Evolutionary conservation across 2,329 filamentous ascomycete species (phyloP).

Genomic region (Exophiala xenobiotica): DNA sequence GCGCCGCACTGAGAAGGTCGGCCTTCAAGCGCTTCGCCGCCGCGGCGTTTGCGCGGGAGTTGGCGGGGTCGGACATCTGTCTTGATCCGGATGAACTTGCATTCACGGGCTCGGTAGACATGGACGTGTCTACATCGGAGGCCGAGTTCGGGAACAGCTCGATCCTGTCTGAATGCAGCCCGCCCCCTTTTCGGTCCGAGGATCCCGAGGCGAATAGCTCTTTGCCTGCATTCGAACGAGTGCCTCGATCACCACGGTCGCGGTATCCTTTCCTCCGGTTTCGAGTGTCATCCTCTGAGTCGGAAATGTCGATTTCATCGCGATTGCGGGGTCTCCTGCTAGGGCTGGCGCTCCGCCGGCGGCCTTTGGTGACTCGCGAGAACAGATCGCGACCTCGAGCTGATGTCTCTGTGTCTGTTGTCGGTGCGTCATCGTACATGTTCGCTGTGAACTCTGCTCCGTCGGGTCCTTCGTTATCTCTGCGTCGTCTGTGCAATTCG

Average conservation of each 20-base stretch:
- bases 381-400: conserved; percentile 40
- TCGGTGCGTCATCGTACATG: conserved; percentile 74
- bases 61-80: conserved; percentile 30
- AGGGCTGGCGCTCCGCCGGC: conserved; percentile 62
- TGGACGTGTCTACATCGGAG: conserved; percentile 16
- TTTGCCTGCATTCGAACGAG: conserved; percentile 38
- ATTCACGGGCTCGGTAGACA: conserved; percentile 40
- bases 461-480: conserved; percentile 47
- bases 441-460: conserved; percentile 63
- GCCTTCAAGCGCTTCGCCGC: conserved; percentile 46
- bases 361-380: conserved; percentile 37
- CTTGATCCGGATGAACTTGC: conserved; percentile 34
- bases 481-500: conserved; percentile 45
- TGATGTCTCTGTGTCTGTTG: conserved; percentile 32
- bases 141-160: conserved; percentile 49
- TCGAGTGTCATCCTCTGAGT: conserved; percentile 34
- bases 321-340: conserved; percentile 46
- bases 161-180: conserved; percentile 28
- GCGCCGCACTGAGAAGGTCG: conserved; percentile 57
- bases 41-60: conserved; percentile 28
- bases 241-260: conserved; percentile 43
- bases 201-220: conserved; percentile 64
- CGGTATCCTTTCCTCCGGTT: conserved; percentile 43
- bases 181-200: conserved; percentile 43
- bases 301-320: conserved; percentile 46